Percentiles rank a stretch among this genome's conserved stretches.
Evolutionary conservation across 2,329 filamentous ascomycete genomes (phyloP).

Genomic region (Phaeomoniella chlamydospora): DNA sequence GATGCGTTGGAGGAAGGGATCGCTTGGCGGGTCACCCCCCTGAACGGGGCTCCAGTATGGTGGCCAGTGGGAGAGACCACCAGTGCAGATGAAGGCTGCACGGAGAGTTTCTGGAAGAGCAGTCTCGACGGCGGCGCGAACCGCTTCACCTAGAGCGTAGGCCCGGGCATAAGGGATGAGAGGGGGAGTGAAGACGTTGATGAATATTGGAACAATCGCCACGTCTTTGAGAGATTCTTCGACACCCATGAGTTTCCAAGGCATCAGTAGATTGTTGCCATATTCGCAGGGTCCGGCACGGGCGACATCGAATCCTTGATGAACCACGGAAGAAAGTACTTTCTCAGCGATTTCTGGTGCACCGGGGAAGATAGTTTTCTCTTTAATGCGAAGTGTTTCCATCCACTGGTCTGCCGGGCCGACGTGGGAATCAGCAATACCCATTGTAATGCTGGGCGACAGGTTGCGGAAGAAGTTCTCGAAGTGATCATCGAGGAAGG

Average conservation of each 20-base stretch:
- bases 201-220: slow-evolving; percentile 13
- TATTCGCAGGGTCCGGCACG: slow-evolving; percentile 12
- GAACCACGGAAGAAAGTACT: slow-evolving; percentile 10
- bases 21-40: slow-evolving; percentile 12
- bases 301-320: slow-evolving; percentile 13
- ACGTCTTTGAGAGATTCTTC: slow-evolving; percentile 8
- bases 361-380: slow-evolving; percentile 14
- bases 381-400: slow-evolving; percentile 12
- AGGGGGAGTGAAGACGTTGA: slow-evolving; percentile 17
- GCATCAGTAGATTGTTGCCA: slow-evolving; percentile 16
- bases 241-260: slow-evolving; percentile 15
- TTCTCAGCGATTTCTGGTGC: slow-evolving; percentile 13
- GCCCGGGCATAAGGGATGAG: slow-evolving; percentile 16
- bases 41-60: slow-evolving; percentile 16
- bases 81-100: slow-evolving; percentile 10
- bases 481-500: slow-evolving; percentile 17
- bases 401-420: slow-evolving; percentile 17
- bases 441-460: slow-evolving; percentile 15
- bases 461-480: slow-evolving; percentile 17
- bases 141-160: slow-evolving; percentile 15
- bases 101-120: slow-evolving; percentile 5
- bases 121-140: slow-evolving; percentile 11
- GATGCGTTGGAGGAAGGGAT: slow-evolving; percentile 15
- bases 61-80: slow-evolving; percentile 17
- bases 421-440: slow-evolving; percentile 12